Conservation (phyloP, 2,329 filamentous ascomycete genomes). For the Fusarium nygamai region DNA sequence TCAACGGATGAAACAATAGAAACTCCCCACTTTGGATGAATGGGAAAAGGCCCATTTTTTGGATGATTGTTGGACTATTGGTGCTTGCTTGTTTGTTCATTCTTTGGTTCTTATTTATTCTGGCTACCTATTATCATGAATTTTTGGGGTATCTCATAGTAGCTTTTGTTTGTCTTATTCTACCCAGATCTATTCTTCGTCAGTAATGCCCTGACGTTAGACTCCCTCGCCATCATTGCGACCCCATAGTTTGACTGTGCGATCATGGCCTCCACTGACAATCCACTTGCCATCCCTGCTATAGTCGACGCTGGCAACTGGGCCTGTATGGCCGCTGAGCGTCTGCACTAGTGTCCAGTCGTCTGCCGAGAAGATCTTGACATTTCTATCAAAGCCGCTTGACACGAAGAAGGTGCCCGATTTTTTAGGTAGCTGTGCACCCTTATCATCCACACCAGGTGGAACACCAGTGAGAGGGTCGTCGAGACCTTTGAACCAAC, state of each 20-base stretch:
- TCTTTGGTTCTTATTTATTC: neutral
- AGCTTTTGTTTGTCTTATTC: constrained; percentile 27
- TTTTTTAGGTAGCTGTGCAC: constrained; percentile 78
- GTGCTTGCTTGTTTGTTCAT: neutral
- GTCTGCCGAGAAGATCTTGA: constrained; percentile 96
- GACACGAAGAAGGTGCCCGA: constrained; percentile 92
- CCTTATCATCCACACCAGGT: constrained; percentile 71
- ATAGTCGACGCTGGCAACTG: constrained; percentile 90
- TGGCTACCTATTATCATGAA: constrained; percentile 12
- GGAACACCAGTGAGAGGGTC: constrained; percentile 71
- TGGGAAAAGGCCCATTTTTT: neutral
- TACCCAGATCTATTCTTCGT: constrained; percentile 14
- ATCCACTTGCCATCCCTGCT: constrained; percentile 91
- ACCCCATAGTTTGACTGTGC: constrained; percentile 96
- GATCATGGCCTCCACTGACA: constrained; percentile 91
- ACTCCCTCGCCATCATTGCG: constrained; percentile 76
- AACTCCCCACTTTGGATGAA: constrained; percentile 19
- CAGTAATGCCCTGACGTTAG: constrained; percentile 42
- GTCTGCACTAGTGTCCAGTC: constrained; percentile 93
- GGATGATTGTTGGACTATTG: neutral
- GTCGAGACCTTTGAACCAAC: constrained; percentile 92
- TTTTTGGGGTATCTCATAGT: constrained; percentile 42
- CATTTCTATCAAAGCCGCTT: constrained; percentile 91
- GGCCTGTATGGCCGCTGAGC: constrained; percentile 88
- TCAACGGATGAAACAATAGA: constrained; percentile 23